Conservation (phyloP, 106 monocot genomes). For the Dioscorea dumetorum region DNA sequence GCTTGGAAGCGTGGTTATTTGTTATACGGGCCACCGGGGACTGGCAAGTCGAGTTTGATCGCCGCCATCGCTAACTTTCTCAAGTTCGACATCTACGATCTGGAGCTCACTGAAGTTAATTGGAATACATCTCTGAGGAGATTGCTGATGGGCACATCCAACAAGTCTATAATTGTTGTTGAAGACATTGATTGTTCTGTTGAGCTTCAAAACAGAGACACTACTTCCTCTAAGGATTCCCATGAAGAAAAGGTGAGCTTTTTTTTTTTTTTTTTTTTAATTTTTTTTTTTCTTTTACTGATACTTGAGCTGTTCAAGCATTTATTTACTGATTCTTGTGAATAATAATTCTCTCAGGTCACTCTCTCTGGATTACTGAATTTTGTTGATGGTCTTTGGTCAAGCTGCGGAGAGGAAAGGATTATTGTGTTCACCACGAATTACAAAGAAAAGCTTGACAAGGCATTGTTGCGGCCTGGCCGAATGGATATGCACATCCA, state of each 20-base stretch:
- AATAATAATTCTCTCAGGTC: background rate
- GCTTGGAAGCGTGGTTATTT: conserved; percentile 12
- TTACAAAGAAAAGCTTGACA: conserved; percentile 29
- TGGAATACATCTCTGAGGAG: background rate
- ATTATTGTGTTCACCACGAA: conserved; percentile 36
- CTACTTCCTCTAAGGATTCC: background rate
- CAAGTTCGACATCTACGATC: conserved; percentile 8
- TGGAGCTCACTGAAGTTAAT: conserved; percentile 5
- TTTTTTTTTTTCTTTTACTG: too few relatives aligned
- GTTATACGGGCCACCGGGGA: conserved; percentile 8
- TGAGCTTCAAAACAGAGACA: background rate
- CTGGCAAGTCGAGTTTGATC: conserved; percentile 9
- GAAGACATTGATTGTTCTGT: conserved; percentile 8
- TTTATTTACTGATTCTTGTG: background rate
- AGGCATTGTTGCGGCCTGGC: conserved; percentile 28
- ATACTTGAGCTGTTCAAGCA: background rate
- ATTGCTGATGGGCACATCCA: background rate
- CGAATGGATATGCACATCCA: conserved; percentile 37
- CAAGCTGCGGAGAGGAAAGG: conserved; percentile 24
- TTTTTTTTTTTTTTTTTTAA: too few relatives aligned
- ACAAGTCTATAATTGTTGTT: conserved; percentile 2
- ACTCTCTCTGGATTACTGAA: conserved; percentile 19
- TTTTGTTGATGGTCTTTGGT: conserved; percentile 31
- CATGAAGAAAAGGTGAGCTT: background rate
- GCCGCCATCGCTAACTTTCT: conserved; percentile 8